Conservation (phyloP, 164 flowering plant genomes). For the Liquidambar formosana region DNA sequence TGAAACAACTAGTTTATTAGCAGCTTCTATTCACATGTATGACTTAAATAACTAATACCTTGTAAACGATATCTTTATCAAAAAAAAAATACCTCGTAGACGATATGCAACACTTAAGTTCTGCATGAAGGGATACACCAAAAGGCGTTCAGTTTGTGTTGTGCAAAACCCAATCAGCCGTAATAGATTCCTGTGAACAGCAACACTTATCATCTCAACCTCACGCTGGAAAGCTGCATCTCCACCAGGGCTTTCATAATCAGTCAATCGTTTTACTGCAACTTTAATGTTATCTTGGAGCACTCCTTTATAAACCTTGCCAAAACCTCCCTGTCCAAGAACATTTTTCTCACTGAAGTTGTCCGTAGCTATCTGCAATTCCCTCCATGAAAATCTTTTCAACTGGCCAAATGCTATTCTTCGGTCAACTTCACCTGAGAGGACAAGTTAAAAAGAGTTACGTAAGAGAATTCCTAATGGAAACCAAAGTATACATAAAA, state of each 20-base stretch:
- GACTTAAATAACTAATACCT: constrained; percentile 21
- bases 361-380: constrained; percentile 87
- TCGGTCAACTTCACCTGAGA: constrained; percentile 85
- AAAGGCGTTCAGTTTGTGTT: constrained; percentile 85
- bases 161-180: constrained; percentile 91
- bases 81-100: too few relatives aligned
- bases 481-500: not conserved
- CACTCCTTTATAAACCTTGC: constrained; percentile 91
- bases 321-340: constrained; percentile 97
- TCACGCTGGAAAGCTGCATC: constrained; percentile 95
- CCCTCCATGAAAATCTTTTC: constrained; percentile 87
- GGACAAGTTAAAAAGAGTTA: not conserved
- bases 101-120: constrained; percentile 90
- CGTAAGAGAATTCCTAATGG: not conserved
- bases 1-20: not conserved
- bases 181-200: constrained; percentile 84
- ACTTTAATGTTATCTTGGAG: constrained; percentile 76
- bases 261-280: constrained; percentile 90
- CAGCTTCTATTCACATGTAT: not conserved
- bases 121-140: constrained; percentile 95
- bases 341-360: constrained; percentile 83
- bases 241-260: constrained; percentile 91
- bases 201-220: constrained; percentile 98
- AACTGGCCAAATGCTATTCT: constrained; percentile 92
- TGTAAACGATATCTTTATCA: too few relatives aligned